These are phyloP conservation scores for Knoxia roxburghii DNA, from an alignment of 257 asterid species.

Conservation along the genomic window DNA sequence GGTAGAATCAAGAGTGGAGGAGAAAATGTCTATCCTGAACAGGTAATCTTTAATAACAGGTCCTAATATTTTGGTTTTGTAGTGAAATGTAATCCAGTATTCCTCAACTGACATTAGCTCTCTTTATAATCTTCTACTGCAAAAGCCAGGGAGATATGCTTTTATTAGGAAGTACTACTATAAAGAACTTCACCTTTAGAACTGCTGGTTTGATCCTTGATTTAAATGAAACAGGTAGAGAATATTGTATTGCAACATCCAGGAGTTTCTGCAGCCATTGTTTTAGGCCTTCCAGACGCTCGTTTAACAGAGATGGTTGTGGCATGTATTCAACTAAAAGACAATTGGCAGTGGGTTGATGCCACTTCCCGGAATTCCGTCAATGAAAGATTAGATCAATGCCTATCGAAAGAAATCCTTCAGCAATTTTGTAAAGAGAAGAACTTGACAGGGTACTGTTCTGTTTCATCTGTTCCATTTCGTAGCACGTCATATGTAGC, in stretches of 20 bases:
- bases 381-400: slow-evolving; percentile 16
- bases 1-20: slow-evolving; percentile 93
- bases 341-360: slow-evolving; percentile 69
- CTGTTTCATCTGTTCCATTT: not conserved
- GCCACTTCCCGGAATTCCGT: slow-evolving; percentile 22
- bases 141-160: too few species aligned
- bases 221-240: slow-evolving; percentile 55
- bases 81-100: not conserved
- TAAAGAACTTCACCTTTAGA: not conserved
- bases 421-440: slow-evolving; percentile 55
- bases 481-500: too few species aligned
- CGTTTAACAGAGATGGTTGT: slow-evolving; percentile 69
- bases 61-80: too few species aligned
- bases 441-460: slow-evolving; percentile 57
- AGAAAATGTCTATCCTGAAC: slow-evolving; percentile 82
- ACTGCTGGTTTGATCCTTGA: not conserved
- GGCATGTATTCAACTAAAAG: slow-evolving; percentile 53
- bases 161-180: too few species aligned
- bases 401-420: slow-evolving; percentile 50
- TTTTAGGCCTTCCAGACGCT: slow-evolving; percentile 64
- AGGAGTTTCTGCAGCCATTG: slow-evolving; percentile 50
- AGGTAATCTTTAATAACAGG: slow-evolving; percentile 33
- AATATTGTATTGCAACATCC: slow-evolving; percentile 62
- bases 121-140: not conserved
- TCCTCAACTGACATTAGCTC: not conserved